These are phyloP conservation scores for Aureobasidium uvarum DNA, from an alignment of 2,329 filamentous ascomycete species.

Conservation along the genomic window DNA sequence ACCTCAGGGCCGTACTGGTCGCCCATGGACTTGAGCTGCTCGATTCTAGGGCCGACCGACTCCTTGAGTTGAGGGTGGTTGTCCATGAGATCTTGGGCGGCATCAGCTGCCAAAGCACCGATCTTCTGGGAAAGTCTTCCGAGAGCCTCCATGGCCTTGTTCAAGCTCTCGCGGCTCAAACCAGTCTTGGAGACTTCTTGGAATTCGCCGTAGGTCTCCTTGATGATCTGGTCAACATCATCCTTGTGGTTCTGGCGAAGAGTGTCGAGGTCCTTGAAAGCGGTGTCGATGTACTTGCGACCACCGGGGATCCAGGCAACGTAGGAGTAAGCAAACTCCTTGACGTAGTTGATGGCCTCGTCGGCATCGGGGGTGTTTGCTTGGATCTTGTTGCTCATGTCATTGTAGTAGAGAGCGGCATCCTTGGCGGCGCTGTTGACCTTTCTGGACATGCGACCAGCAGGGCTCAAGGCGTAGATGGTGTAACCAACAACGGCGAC, in stretches of 20 bases:
- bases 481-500: constrained; percentile 51
- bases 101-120: constrained; percentile 61
- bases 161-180: constrained; percentile 61
- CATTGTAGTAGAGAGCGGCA: constrained; percentile 60
- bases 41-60: constrained; percentile 65
- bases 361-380: constrained; percentile 62
- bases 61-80: constrained; percentile 73
- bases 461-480: constrained; percentile 56
- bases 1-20: constrained; percentile 71
- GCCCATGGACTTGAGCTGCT: constrained; percentile 67
- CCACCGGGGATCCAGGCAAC: constrained; percentile 70
- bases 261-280: constrained; percentile 68
- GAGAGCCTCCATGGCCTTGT: constrained; percentile 58
- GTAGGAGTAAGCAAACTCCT: constrained; percentile 65
- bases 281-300: constrained; percentile 63
- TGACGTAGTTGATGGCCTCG: constrained; percentile 64
- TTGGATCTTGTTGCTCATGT: constrained; percentile 54
- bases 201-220: constrained; percentile 65
- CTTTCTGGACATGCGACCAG: constrained; percentile 26
- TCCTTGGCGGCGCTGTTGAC: constrained; percentile 49
- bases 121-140: constrained; percentile 58
- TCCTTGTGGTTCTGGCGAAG: constrained; percentile 65
- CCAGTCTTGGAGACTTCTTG: constrained; percentile 61
- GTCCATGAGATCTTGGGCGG: constrained; percentile 63
- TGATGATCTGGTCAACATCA: constrained; percentile 67